Conservation (phyloP, 176 grass and related monocot species). For the Carex pumila region DNA sequence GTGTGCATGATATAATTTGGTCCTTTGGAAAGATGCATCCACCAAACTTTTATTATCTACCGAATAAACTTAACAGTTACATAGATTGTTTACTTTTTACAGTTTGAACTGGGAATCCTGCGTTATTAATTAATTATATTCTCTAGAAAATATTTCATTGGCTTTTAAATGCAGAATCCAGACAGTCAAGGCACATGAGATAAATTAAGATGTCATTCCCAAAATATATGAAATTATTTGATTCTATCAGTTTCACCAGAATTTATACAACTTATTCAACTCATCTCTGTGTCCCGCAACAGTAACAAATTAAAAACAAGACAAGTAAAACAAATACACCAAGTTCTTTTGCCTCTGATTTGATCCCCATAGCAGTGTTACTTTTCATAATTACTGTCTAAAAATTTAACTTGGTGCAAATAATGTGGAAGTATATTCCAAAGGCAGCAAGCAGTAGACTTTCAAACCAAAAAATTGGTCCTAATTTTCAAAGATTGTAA, state of each 20-base stretch:
- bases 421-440: neutral
- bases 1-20: neutral
- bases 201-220: neutral
- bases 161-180: neutral
- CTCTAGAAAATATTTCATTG: neutral
- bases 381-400: neutral
- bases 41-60: neutral
- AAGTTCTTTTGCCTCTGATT: neutral
- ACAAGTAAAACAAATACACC: too few relatives aligned
- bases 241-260: neutral
- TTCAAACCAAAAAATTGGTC: neutral
- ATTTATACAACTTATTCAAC: neutral
- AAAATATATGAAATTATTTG: neutral
- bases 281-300: neutral
- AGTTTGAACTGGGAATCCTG: conserved; percentile 4
- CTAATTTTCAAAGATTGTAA: neutral
- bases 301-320: neutral
- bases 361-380: neutral
- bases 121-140: neutral
- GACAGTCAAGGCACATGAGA: neutral
- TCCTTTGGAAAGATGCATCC: conserved; percentile 6
- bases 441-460: neutral
- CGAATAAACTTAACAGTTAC: neutral
- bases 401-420: neutral
- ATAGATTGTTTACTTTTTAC: neutral